Evolutionary conservation across 257 asterid genomes (phyloP).

Genomic region (Prunella vulgaris): DNA sequence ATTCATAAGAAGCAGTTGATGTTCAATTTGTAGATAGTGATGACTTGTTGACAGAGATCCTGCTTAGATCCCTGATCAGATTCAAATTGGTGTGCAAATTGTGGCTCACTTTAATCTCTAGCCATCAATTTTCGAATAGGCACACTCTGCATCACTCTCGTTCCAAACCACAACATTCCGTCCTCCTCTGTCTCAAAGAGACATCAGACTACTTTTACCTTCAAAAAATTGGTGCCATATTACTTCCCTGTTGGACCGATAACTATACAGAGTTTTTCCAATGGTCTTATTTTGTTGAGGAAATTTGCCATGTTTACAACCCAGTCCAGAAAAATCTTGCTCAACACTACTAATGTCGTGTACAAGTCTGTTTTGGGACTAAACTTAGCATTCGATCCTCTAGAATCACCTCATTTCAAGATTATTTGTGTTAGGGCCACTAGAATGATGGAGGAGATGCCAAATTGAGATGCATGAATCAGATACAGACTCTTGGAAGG

Average conservation of each 20-base stretch:
- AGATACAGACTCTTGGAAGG: conserved; percentile 19
- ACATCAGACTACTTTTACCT: conserved; percentile 18
- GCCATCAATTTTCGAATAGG: conserved; percentile 19
- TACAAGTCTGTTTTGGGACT: conserved; percentile 25
- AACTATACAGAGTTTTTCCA: conserved; percentile 28
- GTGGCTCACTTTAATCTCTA: conserved; percentile 32
- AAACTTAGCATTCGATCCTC: conserved; percentile 30
- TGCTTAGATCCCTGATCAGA: conserved; percentile 30
- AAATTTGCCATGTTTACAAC: conserved; percentile 26
- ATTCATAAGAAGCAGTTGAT: neutral
- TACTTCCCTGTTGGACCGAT: conserved; percentile 17
- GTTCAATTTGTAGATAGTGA: conserved; percentile 1
- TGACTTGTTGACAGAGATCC: conserved; percentile 26
- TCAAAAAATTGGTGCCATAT: conserved; percentile 23
- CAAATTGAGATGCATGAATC: conserved; percentile 35
- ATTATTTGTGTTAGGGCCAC: conserved; percentile 25
- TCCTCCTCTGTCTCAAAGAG: conserved; percentile 25
- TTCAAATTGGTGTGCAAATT: conserved; percentile 34
- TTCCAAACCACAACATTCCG: conserved; percentile 13
- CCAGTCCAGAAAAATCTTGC: conserved; percentile 23
- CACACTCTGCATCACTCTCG: conserved; percentile 21
- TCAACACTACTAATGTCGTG: neutral
- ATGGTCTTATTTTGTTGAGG: conserved; percentile 31
- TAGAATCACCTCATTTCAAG: conserved; percentile 27
- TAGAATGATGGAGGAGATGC: conserved; percentile 23